Percentiles rank a stretch among this genome's conserved stretches.
phyloP scores from a whole-genome alignment of 495 filamentous ascomycete species.

The Glarea lozoyensis region DNA sequence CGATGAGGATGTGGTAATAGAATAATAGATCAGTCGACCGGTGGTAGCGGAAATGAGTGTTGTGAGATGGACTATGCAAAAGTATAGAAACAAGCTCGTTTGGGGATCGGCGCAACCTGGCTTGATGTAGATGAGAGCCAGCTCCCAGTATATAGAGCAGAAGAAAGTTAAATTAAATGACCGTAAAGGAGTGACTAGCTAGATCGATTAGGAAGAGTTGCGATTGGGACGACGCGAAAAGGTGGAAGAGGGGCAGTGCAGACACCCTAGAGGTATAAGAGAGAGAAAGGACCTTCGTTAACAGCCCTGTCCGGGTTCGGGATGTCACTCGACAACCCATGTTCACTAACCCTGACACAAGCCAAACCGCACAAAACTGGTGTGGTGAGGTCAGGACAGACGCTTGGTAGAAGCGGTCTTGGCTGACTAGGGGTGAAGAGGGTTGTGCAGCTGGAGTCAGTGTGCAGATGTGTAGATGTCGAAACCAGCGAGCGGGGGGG shows the following conservation, averaged over 20 bases:
- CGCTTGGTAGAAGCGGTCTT: conserved; percentile 10
- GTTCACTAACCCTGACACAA: conserved; percentile 24
- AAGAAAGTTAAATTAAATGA: conserved; percentile 20
- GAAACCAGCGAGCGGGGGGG: conserved; percentile 3
- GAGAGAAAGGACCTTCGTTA: conserved; percentile 17
- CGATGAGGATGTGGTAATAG: conserved; percentile 19
- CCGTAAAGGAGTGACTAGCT: conserved; percentile 23
- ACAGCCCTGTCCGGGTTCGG: conserved; percentile 18
- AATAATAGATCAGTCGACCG: conserved; percentile 16
- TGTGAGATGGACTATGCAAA: conserved; percentile 22
- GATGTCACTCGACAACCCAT: conserved; percentile 16
- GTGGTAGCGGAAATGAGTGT: conserved; percentile 22
- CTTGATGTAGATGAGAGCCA: conserved; percentile 25
- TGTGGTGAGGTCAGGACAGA: conserved; percentile 18
- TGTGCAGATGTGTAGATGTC: conserved; percentile 12
- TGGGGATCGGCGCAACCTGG: conserved; percentile 20
- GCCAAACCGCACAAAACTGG: conserved; percentile 20
- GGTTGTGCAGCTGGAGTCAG: conserved; percentile 11
- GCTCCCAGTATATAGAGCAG: conserved; percentile 25
- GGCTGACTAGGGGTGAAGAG: conserved; percentile 4
- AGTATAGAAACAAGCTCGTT: conserved; percentile 23
- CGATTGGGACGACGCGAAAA: conserved; percentile 23
- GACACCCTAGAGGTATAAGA: conserved; percentile 24
- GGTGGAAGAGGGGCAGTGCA: conserved; percentile 23
- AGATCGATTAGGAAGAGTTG: conserved; percentile 21